Base-by-base conservation (phyloP, 257 asterid species). In the Solanum bulbocastanum region DNA sequence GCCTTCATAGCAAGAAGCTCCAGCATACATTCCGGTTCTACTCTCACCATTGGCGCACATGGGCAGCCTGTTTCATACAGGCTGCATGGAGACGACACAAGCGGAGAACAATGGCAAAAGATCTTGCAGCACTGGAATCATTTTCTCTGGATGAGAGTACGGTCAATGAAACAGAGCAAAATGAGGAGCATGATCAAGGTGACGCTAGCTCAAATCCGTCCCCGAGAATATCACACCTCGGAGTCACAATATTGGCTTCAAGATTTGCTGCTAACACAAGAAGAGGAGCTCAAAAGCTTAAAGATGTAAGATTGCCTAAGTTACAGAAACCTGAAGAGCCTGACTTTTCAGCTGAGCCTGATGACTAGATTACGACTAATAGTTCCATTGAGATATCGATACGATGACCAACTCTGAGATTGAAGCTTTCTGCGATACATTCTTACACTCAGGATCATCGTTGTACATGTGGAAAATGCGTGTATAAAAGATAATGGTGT, bases 11-110 rank as follows among this genome's bases (percentile, higher is more conserved):
- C 95, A 96, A 94, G 93, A 95, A 94, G 89, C 84, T 96, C 91
- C 98, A 96, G 93, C 99, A 96, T 88, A 94, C 99, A 1, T 96
- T 96, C 91, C 93, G 99, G 83, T 96, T 92, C 91, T 95, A 96
- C 85, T 96, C 99, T 49, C 96, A 95, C 90, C 99, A 96, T 75
- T 96, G 99, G 99, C 90, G 98, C 89, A 94, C 98, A 5, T 96
- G 99, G 99, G 99, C 98, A 8, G 96, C 99, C 2, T 95, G 98
- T 91, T 95, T 94, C 85, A 89, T 96, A 49, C 98, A 96, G 88
- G 99, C 98, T 5, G 98, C 98, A 56, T 96, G 98, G 98, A 88
- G 94, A 74, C 91, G 99, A 86, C 90, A 92, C 73, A 96, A 96
- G 91, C 91, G 98, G 90, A 89, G 96, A 89, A 90, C 88, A 86